phyloP scores from a whole-genome alignment of 1,284 basidiomycete species.

The Malassezia slooffiae region DNA sequence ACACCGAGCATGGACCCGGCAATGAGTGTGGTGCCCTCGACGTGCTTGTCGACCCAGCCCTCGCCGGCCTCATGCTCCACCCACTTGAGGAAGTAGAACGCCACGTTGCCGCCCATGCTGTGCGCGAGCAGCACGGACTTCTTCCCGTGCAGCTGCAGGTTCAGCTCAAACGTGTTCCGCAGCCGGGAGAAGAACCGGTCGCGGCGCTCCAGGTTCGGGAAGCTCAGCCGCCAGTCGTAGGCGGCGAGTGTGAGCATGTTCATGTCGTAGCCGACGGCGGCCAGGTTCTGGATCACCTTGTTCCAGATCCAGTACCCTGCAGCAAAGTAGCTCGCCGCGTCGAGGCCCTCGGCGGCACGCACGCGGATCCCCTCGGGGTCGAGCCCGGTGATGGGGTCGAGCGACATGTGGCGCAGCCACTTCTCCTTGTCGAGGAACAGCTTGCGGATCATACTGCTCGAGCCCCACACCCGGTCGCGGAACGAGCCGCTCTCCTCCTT shows the following conservation, averaged over 20 bases:
- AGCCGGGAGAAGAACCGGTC: slow-evolving; percentile 85
- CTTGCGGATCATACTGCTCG: slow-evolving; percentile 65
- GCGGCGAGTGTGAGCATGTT: slow-evolving; percentile 41
- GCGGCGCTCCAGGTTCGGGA: slow-evolving; percentile 68
- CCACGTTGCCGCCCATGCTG: slow-evolving; percentile 48
- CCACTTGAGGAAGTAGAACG: slow-evolving; percentile 60
- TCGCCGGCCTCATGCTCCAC: slow-evolving; percentile 75
- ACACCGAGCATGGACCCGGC: slow-evolving; percentile 71
- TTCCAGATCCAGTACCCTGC: slow-evolving; percentile 83
- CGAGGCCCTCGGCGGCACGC: slow-evolving; percentile 67
- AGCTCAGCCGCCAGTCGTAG: slow-evolving; percentile 60
- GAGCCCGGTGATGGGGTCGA: slow-evolving; percentile 78
- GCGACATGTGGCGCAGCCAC: slow-evolving; percentile 81
- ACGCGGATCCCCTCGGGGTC: slow-evolving; percentile 83
- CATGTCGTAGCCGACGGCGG: slow-evolving; percentile 48
- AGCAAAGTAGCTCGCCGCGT: slow-evolving; percentile 76
- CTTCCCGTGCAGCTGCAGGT: slow-evolving; percentile 61
- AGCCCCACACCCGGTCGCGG: slow-evolving; percentile 42
- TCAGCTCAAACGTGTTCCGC: slow-evolving; percentile 71
- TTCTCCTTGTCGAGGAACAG: slow-evolving; percentile 70
- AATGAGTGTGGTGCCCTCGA: slow-evolving; percentile 53
- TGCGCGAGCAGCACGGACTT: slow-evolving; percentile 82
- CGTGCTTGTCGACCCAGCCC: slow-evolving; percentile 74
- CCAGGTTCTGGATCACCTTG: slow-evolving; percentile 68
- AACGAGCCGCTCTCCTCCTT: slow-evolving; percentile 28